Base-by-base conservation (phyloP, 768 basidiomycete species). In the Stropharia rugosoannulata region DNA sequence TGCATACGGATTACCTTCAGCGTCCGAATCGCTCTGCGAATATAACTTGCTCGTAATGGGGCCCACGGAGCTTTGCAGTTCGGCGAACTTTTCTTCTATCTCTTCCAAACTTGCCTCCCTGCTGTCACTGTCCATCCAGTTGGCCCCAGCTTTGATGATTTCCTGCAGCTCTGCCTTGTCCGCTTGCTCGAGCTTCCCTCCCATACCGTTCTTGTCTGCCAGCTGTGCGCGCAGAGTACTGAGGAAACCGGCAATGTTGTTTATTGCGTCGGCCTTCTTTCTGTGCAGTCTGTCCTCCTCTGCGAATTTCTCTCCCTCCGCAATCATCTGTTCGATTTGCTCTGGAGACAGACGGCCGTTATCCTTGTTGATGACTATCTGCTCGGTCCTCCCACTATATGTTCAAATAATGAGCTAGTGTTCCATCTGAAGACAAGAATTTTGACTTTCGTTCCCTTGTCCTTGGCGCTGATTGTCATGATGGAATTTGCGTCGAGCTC, bases 401-500 rank as follows among this genome's bases (percentile, higher is more conserved):
- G 16, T 6, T 15, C 22, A 32, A 3, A 16, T 27, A 44, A 16
- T 54, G 5, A 62, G 46, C 43, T 41, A 29, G 19, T 16, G 41
- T 46, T 56, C 16, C 6, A 16, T 8, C 11, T 29, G 25, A 2
- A 45, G 11, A 32, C n/a, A 42, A 47, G 73, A 76, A 62, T 79
- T 74, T 83, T 79, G 60, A 90, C 92, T 59, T 57, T 75, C 73
- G 89, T 92, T 40, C 86, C 89, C 80, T 91, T 92, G 74, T 93
- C 90, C 40, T 80, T 72, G 3, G 93, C 93, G 18, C 85, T 83
- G 53, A 94, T 89, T 65, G 88, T 91, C 73, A 93, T 70, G 68
- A 93, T 90, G 68, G 87, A 87, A 70, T 91, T 89, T 38, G 87
- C 87, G 64, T 95, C 92, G 59, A 96, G 85, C 62, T 93, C 89